Conservation (phyloP, 1,284 basidiomycete genomes). For the Tilletia indica region DNA sequence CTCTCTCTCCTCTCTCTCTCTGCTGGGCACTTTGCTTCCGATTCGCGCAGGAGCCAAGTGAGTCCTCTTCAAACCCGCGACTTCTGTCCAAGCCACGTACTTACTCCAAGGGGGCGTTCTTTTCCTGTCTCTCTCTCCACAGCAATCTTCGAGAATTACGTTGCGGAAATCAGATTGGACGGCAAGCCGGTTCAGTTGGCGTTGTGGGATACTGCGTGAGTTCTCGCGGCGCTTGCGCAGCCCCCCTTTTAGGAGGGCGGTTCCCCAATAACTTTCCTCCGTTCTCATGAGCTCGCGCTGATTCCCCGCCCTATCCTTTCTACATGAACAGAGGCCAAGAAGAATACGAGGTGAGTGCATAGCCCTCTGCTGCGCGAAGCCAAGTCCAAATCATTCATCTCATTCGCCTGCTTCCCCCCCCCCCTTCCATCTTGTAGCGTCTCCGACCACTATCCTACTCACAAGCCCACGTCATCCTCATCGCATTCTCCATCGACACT, state of each 20-base stretch:
- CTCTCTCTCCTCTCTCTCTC: neutral
- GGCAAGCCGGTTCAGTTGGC: constrained; percentile 94
- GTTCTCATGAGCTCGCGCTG: neutral
- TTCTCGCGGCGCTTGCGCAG: neutral
- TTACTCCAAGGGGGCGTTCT: too few species aligned
- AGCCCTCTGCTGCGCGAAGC: neutral
- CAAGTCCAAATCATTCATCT: neutral
- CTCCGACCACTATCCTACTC: constrained; percentile 93
- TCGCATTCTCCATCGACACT: constrained; percentile 93
- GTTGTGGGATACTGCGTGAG: constrained; percentile 94
- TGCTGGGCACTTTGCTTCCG: neutral
- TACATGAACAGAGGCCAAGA: constrained; percentile 72
- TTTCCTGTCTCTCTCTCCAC: constrained; percentile 59
- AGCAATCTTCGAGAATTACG: constrained; percentile 91
- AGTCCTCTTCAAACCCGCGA: neutral
- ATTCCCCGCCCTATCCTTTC: neutral
- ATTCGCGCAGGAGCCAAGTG: neutral
- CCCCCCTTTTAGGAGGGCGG: too few species aligned
- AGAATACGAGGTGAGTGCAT: constrained; percentile 75
- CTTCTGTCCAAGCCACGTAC: neutral
- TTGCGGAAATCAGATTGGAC: constrained; percentile 93
- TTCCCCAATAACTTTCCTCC: too few species aligned
- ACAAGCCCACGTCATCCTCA: constrained; percentile 96
- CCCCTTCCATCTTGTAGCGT: constrained; percentile 61
- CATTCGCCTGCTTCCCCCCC: constrained; percentile 24